These are phyloP conservation scores for Bisporella sp. DNA, from an alignment of 2,329 filamentous ascomycete genomes.

Conservation along the genomic window DNA sequence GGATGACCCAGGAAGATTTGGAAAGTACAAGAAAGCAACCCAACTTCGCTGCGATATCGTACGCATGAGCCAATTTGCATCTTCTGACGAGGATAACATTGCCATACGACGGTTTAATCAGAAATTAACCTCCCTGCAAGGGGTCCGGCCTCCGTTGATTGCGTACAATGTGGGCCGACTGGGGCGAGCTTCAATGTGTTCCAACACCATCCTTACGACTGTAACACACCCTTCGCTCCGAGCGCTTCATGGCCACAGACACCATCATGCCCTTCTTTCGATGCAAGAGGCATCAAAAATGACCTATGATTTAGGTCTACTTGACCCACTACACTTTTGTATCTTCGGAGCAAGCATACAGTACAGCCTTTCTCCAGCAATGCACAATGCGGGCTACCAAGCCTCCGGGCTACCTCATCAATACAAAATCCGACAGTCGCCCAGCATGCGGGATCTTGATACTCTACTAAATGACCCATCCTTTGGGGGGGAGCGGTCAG, in stretches of 20 bases:
- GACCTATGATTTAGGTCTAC: neutral
- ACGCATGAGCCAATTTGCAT: slow-evolving; percentile 1
- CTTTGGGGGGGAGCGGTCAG: slow-evolving; percentile 64
- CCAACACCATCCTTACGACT: slow-evolving; percentile 58
- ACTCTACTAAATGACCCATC: slow-evolving; percentile 55
- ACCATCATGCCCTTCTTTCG: slow-evolving; percentile 20
- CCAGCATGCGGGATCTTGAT: slow-evolving; percentile 53
- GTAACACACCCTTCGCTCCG: slow-evolving; percentile 29
- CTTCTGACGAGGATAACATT: slow-evolving; percentile 2
- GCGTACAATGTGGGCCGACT: slow-evolving; percentile 58
- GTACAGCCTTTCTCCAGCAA: slow-evolving; percentile 66
- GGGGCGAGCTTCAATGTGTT: slow-evolving; percentile 58
- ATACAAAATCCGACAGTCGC: slow-evolving; percentile 54
- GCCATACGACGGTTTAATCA: neutral
- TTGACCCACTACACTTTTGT: slow-evolving; percentile 43
- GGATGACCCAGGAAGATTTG: slow-evolving; percentile 1
- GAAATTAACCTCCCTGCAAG: neutral
- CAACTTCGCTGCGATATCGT: slow-evolving; percentile 1
- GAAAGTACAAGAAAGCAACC: neutral
- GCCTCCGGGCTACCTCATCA: slow-evolving; percentile 59
- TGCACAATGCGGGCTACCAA: slow-evolving; percentile 64
- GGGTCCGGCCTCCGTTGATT: slow-evolving; percentile 27
- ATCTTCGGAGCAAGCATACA: slow-evolving; percentile 62
- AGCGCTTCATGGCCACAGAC: slow-evolving; percentile 35
- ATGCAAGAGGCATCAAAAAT: slow-evolving; percentile 25